Evolutionary conservation across 495 filamentous ascomycete species (phyloP).

Genomic region (Penicillium coprophilum): DNA sequence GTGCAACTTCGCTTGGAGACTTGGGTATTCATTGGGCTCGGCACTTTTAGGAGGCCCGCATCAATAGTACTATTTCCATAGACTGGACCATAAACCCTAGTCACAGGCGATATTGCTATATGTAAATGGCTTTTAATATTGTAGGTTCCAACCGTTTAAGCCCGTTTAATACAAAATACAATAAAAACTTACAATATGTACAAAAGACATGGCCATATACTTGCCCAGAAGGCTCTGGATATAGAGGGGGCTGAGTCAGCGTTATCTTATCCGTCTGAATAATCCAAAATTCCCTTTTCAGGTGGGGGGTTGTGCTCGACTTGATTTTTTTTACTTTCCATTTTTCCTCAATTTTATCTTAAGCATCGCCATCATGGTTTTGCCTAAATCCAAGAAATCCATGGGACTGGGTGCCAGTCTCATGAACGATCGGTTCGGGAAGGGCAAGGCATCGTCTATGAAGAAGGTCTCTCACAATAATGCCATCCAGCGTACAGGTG

Average conservation of each 20-base stretch:
- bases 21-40: conserved; percentile 15
- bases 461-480: conserved; percentile 66
- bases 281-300: conserved; percentile 37
- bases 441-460: conserved; percentile 75
- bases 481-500: conserved; percentile 44
- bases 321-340: conserved; percentile 20
- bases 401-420: conserved; percentile 90
- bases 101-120: not conserved
- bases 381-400: conserved; percentile 91
- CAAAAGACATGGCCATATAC: conserved; percentile 3
- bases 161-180: not conserved
- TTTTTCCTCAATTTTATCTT: conserved; percentile 13
- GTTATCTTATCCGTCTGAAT: conserved; percentile 39
- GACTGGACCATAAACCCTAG: not conserved
- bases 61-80: not conserved
- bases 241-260: conserved; percentile 28
- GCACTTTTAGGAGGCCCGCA: conserved; percentile 4
- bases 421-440: conserved; percentile 92
- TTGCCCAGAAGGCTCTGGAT: not conserved
- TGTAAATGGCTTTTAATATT: not conserved
- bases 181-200: not conserved
- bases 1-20: conserved; percentile 12
- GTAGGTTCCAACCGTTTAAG: not conserved
- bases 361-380: conserved; percentile 65
- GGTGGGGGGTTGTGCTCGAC: conserved; percentile 25